A percentile compares a stretch with the other conserved stretches of the same genome.
Conservation (phyloP, 345 rosid genomes). For the Camelina sativa region DNA sequence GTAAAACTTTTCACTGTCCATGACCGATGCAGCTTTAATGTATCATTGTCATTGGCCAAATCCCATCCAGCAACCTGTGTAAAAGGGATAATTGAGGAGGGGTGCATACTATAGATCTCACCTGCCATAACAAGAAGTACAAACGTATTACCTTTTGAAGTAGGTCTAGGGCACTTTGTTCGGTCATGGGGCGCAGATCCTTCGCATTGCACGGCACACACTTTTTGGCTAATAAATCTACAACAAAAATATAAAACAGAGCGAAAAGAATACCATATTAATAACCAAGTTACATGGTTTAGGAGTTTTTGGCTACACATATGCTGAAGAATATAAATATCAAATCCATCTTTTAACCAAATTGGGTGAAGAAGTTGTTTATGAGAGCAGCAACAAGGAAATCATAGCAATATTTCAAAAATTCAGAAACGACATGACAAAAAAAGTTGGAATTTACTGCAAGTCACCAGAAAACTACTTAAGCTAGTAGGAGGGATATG, state of each 20-base stretch:
- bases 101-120: not conserved
- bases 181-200: constrained; percentile 81
- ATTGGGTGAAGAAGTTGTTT: not conserved
- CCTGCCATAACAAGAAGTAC: not conserved
- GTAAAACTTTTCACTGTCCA: constrained; percentile 81
- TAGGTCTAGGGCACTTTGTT: constrained; percentile 64
- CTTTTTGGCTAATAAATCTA: constrained; percentile 79
- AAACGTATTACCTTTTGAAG: constrained; percentile 62
- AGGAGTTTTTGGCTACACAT: constrained; percentile 1
- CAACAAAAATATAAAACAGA: constrained; percentile 26
- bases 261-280: not conserved
- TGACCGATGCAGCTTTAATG: constrained; percentile 68
- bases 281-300: constrained; percentile 27
- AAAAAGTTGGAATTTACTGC: not conserved
- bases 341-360: constrained; percentile 9
- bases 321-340: not conserved
- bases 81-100: not conserved
- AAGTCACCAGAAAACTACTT: constrained; percentile 8
- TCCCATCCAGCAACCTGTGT: constrained; percentile 81
- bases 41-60: constrained; percentile 70
- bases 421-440: not conserved
- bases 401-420: not conserved
- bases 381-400: constrained; percentile 4
- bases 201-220: constrained; percentile 88
- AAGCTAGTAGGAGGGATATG: constrained; percentile 8